Percentiles rank a stretch among this genome's conserved stretches.
These are phyloP conservation scores for Psidium friedrichsthalianum DNA, from an alignment of 345 rosid genomes.

Conservation along the genomic window DNA sequence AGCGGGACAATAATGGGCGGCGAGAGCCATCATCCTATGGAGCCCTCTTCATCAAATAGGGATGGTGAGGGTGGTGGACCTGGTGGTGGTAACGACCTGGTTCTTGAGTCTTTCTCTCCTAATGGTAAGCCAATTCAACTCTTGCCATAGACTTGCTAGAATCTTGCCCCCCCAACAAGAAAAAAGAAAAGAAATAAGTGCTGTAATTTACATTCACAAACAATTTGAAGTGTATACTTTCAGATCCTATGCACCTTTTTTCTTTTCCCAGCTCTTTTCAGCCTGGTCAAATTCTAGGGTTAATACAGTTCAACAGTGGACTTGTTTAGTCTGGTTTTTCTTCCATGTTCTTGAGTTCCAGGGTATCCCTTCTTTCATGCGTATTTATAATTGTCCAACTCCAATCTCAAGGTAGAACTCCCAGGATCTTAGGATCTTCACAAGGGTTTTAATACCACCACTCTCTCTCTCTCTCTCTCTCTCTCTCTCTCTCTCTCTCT, in stretches of 20 bases:
- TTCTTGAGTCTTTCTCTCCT: conserved; percentile 9
- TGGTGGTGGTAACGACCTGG: conserved; percentile 4
- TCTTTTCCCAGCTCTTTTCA: background rate
- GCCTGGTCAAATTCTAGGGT: background rate
- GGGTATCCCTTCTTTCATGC: background rate
- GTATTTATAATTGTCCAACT: background rate
- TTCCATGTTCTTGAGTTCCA: background rate
- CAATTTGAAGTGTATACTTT: background rate
- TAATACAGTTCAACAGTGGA: background rate
- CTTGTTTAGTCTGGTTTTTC: background rate
- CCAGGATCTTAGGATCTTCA: background rate
- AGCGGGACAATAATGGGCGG: background rate
- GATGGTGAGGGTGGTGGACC: too few relatives aligned
- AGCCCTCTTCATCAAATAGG: background rate
- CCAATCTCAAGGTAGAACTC: background rate
- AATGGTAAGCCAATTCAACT: conserved; percentile 7
- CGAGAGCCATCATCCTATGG: background rate
- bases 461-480: background rate
- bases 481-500: too few relatives aligned
- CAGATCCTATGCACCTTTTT: background rate
- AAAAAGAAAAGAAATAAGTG: background rate
- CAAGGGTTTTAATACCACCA: background rate
- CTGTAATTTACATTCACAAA: background rate
- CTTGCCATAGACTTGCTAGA: background rate
- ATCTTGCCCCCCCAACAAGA: too few relatives aligned